Conservation (phyloP, 2,329 filamentous ascomycete genomes). For the Phaeoacremonium minimum region DNA sequence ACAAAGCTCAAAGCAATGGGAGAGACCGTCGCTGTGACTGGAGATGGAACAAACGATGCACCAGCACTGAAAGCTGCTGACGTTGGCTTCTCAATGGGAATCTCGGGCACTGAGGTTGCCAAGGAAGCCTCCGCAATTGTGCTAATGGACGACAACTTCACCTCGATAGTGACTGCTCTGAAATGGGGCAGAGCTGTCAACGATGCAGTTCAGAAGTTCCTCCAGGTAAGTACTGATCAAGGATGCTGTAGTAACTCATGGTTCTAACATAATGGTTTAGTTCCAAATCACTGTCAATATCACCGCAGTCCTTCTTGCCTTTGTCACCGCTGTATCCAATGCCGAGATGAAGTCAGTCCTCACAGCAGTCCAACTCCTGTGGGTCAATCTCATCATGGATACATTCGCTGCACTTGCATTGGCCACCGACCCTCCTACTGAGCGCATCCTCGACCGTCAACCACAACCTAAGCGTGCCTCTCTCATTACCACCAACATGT, state of each 20-base stretch:
- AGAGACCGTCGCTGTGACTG: conserved; percentile 59
- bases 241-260: background rate
- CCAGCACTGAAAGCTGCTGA: conserved; percentile 62
- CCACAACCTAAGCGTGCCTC: conserved; percentile 61
- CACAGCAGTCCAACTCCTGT: conserved; percentile 62
- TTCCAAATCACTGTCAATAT: conserved; percentile 70
- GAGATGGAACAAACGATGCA: conserved; percentile 64
- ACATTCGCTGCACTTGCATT: conserved; percentile 63
- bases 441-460: conserved; percentile 49
- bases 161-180: conserved; percentile 62
- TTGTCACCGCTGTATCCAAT: conserved; percentile 58
- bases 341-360: conserved; percentile 53
- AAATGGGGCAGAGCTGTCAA: conserved; percentile 68
- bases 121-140: conserved; percentile 68
- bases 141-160: conserved; percentile 63
- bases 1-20: conserved; percentile 47
- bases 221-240: conserved; percentile 40
- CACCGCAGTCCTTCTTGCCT: conserved; percentile 61
- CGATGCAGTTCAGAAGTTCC: conserved; percentile 64
- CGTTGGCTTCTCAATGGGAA: conserved; percentile 66
- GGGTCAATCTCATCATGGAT: conserved; percentile 69
- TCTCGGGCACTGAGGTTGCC: conserved; percentile 62
- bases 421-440: conserved; percentile 58
- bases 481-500: conserved; percentile 67
- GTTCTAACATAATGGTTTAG: conserved; percentile 16